Conservation (phyloP, 495 filamentous ascomycete species). For the Penicillium desertorum region DNA sequence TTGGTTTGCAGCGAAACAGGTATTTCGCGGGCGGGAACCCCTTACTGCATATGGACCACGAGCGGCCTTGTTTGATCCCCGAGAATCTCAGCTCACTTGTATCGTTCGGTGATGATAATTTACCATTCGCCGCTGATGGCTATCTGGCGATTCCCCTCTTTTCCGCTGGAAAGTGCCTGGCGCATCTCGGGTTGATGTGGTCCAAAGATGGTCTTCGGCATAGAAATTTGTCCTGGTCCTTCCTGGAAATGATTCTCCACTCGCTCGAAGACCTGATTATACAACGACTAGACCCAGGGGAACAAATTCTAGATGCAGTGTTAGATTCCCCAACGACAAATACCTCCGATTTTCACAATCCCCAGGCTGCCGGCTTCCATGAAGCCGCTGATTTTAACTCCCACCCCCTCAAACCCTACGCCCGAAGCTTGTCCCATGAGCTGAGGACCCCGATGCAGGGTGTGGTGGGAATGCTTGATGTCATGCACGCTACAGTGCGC, state of each 20-base stretch:
- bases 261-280: slow-evolving; percentile 73
- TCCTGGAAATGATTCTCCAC: slow-evolving; percentile 70
- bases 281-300: slow-evolving; percentile 45
- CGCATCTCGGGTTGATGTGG: slow-evolving; percentile 77
- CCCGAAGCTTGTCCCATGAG: slow-evolving; percentile 76
- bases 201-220: slow-evolving; percentile 58
- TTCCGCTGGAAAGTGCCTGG: slow-evolving; percentile 66
- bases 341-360: slow-evolving; percentile 39
- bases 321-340: slow-evolving; percentile 11
- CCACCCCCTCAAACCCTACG: slow-evolving; percentile 75
- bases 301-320: slow-evolving; percentile 4
- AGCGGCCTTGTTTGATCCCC: slow-evolving; percentile 72
- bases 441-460: slow-evolving; percentile 83
- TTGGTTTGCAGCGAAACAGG: slow-evolving; percentile 56
- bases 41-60: slow-evolving; percentile 69
- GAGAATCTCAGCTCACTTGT: slow-evolving; percentile 59
- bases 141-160: slow-evolving; percentile 74
- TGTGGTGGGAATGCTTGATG: slow-evolving; percentile 81
- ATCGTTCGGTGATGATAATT: slow-evolving; percentile 58
- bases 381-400: slow-evolving; percentile 40
- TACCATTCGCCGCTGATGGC: slow-evolving; percentile 63
- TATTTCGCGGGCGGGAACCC: slow-evolving; percentile 66
- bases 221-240: slow-evolving; percentile 63
- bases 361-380: slow-evolving; percentile 22
- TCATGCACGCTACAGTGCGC: slow-evolving; percentile 77